phyloP scores from a whole-genome alignment of 371 early-diverging fungal species.

The Fennellomyces sp. region DNA sequence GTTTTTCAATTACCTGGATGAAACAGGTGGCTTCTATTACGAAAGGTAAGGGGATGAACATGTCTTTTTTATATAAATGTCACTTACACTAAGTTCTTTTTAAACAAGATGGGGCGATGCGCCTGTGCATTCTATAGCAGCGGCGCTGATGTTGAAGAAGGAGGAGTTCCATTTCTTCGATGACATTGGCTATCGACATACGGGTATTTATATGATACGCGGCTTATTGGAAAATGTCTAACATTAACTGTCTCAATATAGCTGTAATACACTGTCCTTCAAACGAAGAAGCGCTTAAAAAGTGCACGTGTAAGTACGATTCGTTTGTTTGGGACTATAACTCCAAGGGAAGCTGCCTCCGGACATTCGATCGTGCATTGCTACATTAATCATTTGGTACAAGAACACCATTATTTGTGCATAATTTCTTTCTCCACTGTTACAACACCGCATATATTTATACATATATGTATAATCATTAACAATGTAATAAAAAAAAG shows the following conservation, averaged over 20 bases:
- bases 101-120: constrained; percentile 97
- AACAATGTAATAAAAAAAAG: no score
- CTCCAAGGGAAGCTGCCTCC: neutral
- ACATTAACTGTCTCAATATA: constrained; percentile 17
- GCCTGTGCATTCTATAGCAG: constrained; percentile 90
- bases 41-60: constrained; percentile 55
- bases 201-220: neutral
- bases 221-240: no score
- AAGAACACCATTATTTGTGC: neutral
- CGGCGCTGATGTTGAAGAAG: constrained; percentile 67
- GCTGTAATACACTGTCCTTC: constrained; percentile 69
- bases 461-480: no score
- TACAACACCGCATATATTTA: constrained; percentile 43
- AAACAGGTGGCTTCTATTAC: constrained; percentile 91
- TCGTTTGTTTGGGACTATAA: neutral
- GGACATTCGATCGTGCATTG: neutral
- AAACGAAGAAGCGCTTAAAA: constrained; percentile 49
- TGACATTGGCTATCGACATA: constrained; percentile 83
- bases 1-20: constrained; percentile 87
- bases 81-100: constrained; percentile 54
- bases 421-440: neutral
- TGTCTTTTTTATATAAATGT: neutral
- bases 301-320: constrained; percentile 58
- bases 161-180: constrained; percentile 88
- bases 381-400: neutral